phyloP scores from a whole-genome alignment of 805 yeast species.

The Clavispora asparagi region DNA sequence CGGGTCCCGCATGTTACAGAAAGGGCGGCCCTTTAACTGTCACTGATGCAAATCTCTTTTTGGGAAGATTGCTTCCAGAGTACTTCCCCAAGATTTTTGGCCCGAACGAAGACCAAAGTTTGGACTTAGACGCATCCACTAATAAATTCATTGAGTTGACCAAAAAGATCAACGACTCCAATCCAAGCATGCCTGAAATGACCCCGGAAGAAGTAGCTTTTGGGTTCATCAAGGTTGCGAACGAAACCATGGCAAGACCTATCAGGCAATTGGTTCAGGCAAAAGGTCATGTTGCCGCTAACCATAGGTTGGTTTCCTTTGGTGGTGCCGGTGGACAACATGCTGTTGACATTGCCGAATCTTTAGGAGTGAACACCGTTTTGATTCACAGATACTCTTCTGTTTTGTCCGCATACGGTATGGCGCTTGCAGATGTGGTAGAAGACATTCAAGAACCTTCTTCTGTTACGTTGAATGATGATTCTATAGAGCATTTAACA shows the following conservation, averaged over 20 bases:
- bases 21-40: conserved; percentile 18
- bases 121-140: conserved; percentile 11
- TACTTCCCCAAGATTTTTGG: conserved; percentile 17
- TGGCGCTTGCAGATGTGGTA: conserved; percentile 18
- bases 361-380: conserved; percentile 14
- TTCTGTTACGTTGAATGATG: not conserved
- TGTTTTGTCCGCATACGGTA: conserved; percentile 17
- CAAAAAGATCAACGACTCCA: conserved; percentile 8
- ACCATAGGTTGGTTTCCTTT: conserved; percentile 15
- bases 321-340: conserved; percentile 19
- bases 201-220: conserved; percentile 14
- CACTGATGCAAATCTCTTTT: conserved; percentile 16
- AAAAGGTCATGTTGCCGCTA: conserved; percentile 13
- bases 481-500: not conserved
- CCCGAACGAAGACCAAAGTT: conserved; percentile 10
- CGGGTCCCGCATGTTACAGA: conserved; percentile 18
- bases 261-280: conserved; percentile 16
- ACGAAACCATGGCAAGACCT: conserved; percentile 17
- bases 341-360: conserved; percentile 15
- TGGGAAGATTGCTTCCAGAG: conserved; percentile 15
- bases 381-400: conserved; percentile 16
- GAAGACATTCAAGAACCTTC: conserved; percentile 11
- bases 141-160: conserved; percentile 10
- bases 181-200: conserved; percentile 9
- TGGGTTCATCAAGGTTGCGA: conserved; percentile 16